These are phyloP conservation scores for Phanerochaete sordida DNA, from an alignment of 768 basidiomycete genomes.

Conservation along the genomic window DNA sequence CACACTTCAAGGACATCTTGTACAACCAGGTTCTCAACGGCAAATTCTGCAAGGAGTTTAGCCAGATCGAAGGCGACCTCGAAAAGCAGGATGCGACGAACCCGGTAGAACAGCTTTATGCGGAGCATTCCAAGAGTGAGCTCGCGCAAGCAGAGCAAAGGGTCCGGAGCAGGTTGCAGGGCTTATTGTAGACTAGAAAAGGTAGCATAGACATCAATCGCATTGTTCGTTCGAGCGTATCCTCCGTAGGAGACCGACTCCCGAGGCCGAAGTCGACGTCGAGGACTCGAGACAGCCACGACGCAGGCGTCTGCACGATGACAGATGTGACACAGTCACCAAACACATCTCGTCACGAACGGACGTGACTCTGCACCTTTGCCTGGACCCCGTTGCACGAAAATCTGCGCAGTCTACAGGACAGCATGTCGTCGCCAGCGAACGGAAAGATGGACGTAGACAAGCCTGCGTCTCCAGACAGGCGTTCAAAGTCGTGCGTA, in stretches of 20 bases:
- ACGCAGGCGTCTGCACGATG: neutral
- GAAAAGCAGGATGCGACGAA: constrained; percentile 53
- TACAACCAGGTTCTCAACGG: constrained; percentile 60
- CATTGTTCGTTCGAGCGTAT: too few relatives aligned
- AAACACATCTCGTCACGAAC: neutral
- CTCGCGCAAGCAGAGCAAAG: constrained; percentile 58
- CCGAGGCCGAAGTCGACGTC: too few relatives aligned
- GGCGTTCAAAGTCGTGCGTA: constrained; percentile 30
- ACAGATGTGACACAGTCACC: neutral
- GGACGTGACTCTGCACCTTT: neutral
- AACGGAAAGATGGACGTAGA: constrained; percentile 64
- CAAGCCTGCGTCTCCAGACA: constrained; percentile 27
- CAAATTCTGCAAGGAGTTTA: constrained; percentile 54
- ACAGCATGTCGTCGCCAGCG: constrained; percentile 43
- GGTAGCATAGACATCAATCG: neutral
- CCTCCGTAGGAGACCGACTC: too few relatives aligned
- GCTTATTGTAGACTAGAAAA: constrained; percentile 26
- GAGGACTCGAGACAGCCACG: neutral
- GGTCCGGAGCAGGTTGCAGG: constrained; percentile 47
- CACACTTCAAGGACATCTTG: constrained; percentile 56
- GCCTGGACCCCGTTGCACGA: neutral
- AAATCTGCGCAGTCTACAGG: neutral
- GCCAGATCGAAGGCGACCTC: constrained; percentile 50
- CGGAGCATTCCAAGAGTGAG: constrained; percentile 45
- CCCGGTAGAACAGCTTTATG: constrained; percentile 53